Percentiles rank a stretch among this genome's conserved stretches.
phyloP scores from a whole-genome alignment of 2,329 filamentous ascomycete genomes.

The Calonectria hawksworthii region DNA sequence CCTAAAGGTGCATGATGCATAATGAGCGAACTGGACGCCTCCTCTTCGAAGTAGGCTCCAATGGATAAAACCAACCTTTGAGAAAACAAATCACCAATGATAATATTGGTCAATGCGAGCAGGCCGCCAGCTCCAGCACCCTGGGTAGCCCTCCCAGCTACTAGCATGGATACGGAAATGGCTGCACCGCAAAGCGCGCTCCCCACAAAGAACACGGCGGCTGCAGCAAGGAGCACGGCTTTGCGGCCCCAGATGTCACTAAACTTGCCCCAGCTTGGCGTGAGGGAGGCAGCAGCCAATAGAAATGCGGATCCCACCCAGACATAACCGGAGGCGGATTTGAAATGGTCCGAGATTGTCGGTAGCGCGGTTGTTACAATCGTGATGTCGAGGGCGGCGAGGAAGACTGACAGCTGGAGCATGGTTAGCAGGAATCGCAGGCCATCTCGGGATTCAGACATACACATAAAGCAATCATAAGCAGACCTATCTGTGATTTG shows the following conservation, averaged over 20 bases:
- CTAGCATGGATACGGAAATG: conserved; percentile 61
- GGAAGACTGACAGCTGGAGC: neutral
- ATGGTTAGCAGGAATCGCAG: neutral
- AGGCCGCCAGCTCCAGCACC: conserved; percentile 64
- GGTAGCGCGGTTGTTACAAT: conserved; percentile 49
- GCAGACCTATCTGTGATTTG: neutral
- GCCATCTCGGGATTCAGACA: neutral
- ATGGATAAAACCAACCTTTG: neutral
- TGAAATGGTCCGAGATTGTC: conserved; percentile 69
- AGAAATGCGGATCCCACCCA: conserved; percentile 81
- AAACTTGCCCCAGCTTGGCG: conserved; percentile 75
- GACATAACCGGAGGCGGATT: conserved; percentile 74
- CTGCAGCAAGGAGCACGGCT: conserved; percentile 61
- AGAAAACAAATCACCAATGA: conserved; percentile 65
- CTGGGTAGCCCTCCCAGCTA: conserved; percentile 61
- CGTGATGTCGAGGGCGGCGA: conserved; percentile 6
- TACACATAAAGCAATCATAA: conserved; percentile 3
- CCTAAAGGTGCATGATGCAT: neutral
- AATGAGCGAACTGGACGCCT: neutral
- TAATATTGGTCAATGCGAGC: conserved; percentile 63
- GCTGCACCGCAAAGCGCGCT: conserved; percentile 61
- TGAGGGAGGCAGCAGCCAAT: conserved; percentile 72
- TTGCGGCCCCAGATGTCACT: conserved; percentile 70
- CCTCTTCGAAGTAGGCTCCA: neutral
- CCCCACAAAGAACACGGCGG: conserved; percentile 63